These are phyloP conservation scores for Detonula confervacea DNA, from an alignment of 352 stramenopile species.

Conservation along the genomic window DNA sequence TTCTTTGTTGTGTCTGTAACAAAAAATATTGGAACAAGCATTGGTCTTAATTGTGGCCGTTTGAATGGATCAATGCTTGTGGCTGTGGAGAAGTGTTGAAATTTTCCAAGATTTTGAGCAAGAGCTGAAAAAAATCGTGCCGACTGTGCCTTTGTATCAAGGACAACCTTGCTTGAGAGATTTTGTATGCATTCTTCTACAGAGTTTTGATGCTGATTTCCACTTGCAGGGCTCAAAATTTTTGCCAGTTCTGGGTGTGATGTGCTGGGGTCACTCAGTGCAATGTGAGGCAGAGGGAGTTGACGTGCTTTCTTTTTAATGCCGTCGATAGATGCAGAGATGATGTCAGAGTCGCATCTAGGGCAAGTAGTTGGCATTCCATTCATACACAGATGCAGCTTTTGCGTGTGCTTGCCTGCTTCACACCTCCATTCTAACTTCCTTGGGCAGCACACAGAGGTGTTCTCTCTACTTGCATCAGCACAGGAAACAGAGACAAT, in stretches of 20 bases:
- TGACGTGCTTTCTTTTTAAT: conserved; percentile 10
- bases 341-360: conserved; percentile 20
- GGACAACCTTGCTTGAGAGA: conserved; percentile 5
- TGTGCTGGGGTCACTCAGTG: not conserved
- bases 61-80: conserved; percentile 27
- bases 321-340: conserved; percentile 10
- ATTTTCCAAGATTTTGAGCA: conserved; percentile 26
- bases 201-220: not conserved
- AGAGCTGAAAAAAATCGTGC: conserved; percentile 35
- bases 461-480: conserved; percentile 11
- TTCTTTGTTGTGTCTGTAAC: conserved; percentile 15
- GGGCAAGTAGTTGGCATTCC: conserved; percentile 21
- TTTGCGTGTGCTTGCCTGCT: conserved; percentile 17
- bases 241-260: conserved; percentile 4
- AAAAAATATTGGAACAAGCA: conserved; percentile 34
- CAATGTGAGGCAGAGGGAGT: conserved; percentile 5
- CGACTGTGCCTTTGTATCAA: conserved; percentile 17
- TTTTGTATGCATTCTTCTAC: conserved; percentile 23
- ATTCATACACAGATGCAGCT: conserved; percentile 18
- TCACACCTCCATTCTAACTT: conserved; percentile 27
- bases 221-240: conserved; percentile 7
- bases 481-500: conserved; percentile 19
- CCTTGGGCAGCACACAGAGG: conserved; percentile 22
- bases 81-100: conserved; percentile 16
- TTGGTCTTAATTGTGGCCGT: conserved; percentile 18